A percentile compares a stretch with the other conserved stretches of the same genome.
These are phyloP conservation scores for Ceriops tagal DNA, from an alignment of 345 rosid species.

Conservation along the genomic window DNA sequence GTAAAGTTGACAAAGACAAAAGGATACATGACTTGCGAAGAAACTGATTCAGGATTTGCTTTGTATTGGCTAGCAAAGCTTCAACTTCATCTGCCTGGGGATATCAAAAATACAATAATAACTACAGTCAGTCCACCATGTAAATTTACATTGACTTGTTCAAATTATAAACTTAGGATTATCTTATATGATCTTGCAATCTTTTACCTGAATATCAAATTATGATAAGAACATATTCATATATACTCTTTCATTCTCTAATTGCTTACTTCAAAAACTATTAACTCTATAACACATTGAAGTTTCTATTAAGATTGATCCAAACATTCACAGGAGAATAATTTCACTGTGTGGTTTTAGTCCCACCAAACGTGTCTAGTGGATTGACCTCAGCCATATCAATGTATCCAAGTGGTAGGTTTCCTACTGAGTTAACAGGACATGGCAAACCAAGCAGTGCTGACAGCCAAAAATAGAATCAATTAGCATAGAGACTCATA, in stretches of 20 bases:
- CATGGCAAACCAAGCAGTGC: conserved; percentile 85
- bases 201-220: not conserved
- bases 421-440: conserved; percentile 93
- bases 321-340: not conserved
- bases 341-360: not conserved
- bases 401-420: conserved; percentile 78
- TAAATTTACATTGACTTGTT: not conserved
- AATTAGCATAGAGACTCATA: conserved; percentile 21
- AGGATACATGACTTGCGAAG: conserved; percentile 88
- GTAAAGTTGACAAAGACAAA: conserved; percentile 5
- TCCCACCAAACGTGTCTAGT: not conserved
- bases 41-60: conserved; percentile 89
- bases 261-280: not conserved
- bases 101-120: conserved; percentile 13
- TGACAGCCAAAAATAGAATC: conserved; percentile 49
- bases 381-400: conserved; percentile 65
- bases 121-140: conserved; percentile 10
- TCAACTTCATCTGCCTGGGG: conserved; percentile 83
- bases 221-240: not conserved
- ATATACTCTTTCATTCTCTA: not conserved
- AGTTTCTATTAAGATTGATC: not conserved
- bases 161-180: conserved; percentile 4
- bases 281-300: not conserved
- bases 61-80: conserved; percentile 89
- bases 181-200: conserved; percentile 5